phyloP scores from a whole-genome alignment of 2,329 filamentous ascomycete genomes.

The Aspergillus fischeri region DNA sequence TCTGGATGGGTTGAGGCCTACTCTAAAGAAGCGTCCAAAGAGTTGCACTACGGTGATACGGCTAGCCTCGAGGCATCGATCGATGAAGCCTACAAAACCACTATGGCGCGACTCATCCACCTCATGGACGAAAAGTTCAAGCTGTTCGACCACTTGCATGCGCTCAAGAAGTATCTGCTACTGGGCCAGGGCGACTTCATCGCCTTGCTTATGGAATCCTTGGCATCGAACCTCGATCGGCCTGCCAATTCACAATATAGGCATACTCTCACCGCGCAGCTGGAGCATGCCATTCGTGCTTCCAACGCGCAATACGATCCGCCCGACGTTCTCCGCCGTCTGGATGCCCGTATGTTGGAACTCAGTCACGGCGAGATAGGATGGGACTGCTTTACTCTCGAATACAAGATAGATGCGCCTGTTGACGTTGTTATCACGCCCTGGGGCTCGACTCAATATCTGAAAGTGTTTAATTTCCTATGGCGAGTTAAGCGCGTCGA shows the following conservation, averaged over 20 bases:
- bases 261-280: slow-evolving; percentile 93
- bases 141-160: slow-evolving; percentile 84
- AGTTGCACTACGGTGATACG: slow-evolving; percentile 88
- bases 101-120: slow-evolving; percentile 89
- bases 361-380: slow-evolving; percentile 94
- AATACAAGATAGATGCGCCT: slow-evolving; percentile 96
- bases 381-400: slow-evolving; percentile 98
- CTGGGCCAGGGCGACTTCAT: slow-evolving; percentile 97
- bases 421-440: slow-evolving; percentile 96
- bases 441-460: slow-evolving; percentile 91
- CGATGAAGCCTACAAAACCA: slow-evolving; percentile 95
- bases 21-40: slow-evolving; percentile 86
- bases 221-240: slow-evolving; percentile 86
- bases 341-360: slow-evolving; percentile 98
- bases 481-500: slow-evolving; percentile 98
- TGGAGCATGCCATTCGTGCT: slow-evolving; percentile 94
- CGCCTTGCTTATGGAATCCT: slow-evolving; percentile 90
- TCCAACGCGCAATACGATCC: slow-evolving; percentile 96
- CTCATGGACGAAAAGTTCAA: slow-evolving; percentile 96
- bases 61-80: slow-evolving; percentile 88
- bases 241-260: slow-evolving; percentile 96
- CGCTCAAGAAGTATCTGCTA: slow-evolving; percentile 90
- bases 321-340: slow-evolving; percentile 79
- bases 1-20: slow-evolving; percentile 94
- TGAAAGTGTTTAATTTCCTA: slow-evolving; percentile 98